Evolutionary conservation across 148 eudicot species (phyloP), one percentile per base, ranked within the genome.

Genomic region (Simmondsia chinensis): DNA sequence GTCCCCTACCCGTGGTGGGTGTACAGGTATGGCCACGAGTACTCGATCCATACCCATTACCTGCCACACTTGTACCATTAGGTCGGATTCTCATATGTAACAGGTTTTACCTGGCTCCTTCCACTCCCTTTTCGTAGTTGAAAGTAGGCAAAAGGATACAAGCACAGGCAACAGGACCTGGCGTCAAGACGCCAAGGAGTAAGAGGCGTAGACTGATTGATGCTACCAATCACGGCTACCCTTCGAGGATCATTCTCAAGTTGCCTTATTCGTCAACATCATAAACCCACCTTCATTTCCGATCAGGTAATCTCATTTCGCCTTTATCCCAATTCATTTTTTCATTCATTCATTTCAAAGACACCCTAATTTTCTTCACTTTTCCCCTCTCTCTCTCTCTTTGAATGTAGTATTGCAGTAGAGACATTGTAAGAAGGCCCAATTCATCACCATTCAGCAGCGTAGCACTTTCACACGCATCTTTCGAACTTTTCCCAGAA

Each of bases 221-320:
- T 68, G 73, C 34, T 68, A 40, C 40, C 44, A 25, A 24, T 52
- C 11, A 38, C 64, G 41, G 51, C 64, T 2, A 32, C 43, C 36
- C 53, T 63, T 12, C 42, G 61, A 9, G 43, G 30, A 14, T 53
- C 74, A 29, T 42, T 43, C 15, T 57, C 56, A 1, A 35, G 13
- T 48, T 39, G 36, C 43, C 35, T 57, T 3, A 30, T 51, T 28
- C 24, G 25, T 46, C 59, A 57, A 20, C 20, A 3, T 22, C 32
- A 10, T 19, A 20, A 24, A 15, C 31, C 11, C 14, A 4, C 31
- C 11, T 23, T 31, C 30, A 13, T 20, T 23, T 31, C 6, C 3
- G 14, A 3, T 6, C 5, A 5, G 1, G 27, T 4, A 16, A n/a
- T 27, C 34, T 8, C 29, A 24, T 21, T 51, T 44, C 7, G 24